Conservation (phyloP, 148 eudicot genomes). For the Diospyros lotus region DNA sequence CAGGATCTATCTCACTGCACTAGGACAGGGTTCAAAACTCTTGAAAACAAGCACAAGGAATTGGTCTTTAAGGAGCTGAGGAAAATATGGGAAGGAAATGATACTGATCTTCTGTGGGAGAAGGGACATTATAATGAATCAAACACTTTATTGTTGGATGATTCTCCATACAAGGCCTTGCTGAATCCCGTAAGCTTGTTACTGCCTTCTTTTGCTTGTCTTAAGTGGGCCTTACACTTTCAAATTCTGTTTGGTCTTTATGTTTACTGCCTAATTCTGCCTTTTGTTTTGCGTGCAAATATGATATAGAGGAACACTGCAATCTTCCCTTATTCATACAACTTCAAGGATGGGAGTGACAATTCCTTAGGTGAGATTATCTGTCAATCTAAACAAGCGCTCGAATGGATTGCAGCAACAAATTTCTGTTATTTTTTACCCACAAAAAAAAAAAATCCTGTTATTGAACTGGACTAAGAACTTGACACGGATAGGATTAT, state of each 20-base stretch:
- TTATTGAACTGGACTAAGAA: too few species aligned
- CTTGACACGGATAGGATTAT: too few species aligned
- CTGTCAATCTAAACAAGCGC: too few species aligned
- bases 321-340: slow-evolving; percentile 67
- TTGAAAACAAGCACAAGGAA: slow-evolving; percentile 78
- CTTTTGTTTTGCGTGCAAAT: background rate
- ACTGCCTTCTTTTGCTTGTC: slow-evolving; percentile 3
- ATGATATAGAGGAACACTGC: slow-evolving; percentile 61
- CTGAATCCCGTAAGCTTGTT: slow-evolving; percentile 74
- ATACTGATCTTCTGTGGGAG: slow-evolving; percentile 55
- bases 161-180: slow-evolving; percentile 96
- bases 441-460: too few species aligned
- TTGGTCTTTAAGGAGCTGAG: slow-evolving; percentile 77
- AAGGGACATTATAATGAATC: slow-evolving; percentile 67
- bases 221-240: background rate
- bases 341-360: slow-evolving; percentile 54
- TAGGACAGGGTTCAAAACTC: slow-evolving; percentile 60
- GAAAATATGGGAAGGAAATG: slow-evolving; percentile 62
- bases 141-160: slow-evolving; percentile 83
- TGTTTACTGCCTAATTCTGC: background rate
- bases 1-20: slow-evolving; percentile 84
- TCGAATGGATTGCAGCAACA: background rate
- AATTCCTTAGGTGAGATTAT: slow-evolving; percentile 58
- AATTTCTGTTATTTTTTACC: background rate
- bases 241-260: background rate